These are phyloP conservation scores for Erodium moschatum DNA, from an alignment of 441 rosid genomes.

Conservation along the genomic window DNA sequence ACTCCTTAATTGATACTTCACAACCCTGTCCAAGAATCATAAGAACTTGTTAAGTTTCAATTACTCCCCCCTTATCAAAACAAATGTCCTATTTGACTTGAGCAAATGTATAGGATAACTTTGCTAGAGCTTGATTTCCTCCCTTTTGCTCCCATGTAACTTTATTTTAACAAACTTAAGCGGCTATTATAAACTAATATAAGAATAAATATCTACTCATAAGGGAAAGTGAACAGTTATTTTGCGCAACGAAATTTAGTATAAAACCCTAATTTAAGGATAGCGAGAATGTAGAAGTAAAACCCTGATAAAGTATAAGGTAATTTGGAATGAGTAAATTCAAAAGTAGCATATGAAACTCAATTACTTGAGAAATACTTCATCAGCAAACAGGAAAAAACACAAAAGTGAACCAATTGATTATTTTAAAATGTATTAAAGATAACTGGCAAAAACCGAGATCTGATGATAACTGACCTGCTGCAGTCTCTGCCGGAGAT, in stretches of 20 bases:
- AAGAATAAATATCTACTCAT: background rate
- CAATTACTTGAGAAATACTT: background rate
- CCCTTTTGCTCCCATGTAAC: too few species aligned
- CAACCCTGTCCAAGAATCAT: constrained; percentile 67
- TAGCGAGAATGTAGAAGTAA: too few species aligned
- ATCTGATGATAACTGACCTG: constrained; percentile 40
- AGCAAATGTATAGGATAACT: background rate
- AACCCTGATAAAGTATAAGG: too few species aligned
- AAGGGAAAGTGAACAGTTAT: background rate
- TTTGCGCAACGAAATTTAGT: background rate
- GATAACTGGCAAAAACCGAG: too few species aligned
- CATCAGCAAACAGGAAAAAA: background rate
- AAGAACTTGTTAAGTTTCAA: constrained; percentile 24
- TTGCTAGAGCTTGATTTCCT: too few species aligned
- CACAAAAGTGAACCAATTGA: background rate
- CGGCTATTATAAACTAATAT: background rate
- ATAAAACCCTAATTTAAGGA: too few species aligned
- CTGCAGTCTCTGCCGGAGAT: constrained; percentile 62
- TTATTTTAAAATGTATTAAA: too few species aligned
- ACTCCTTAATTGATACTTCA: constrained; percentile 79
- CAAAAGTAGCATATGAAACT: background rate
- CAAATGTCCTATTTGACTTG: background rate
- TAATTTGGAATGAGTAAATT: background rate
- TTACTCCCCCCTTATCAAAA: background rate
- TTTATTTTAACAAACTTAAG: background rate